These are phyloP conservation scores for Epithemia pelagica DNA, from an alignment of 108 stramenopile genomes.

Conservation along the genomic window DNA sequence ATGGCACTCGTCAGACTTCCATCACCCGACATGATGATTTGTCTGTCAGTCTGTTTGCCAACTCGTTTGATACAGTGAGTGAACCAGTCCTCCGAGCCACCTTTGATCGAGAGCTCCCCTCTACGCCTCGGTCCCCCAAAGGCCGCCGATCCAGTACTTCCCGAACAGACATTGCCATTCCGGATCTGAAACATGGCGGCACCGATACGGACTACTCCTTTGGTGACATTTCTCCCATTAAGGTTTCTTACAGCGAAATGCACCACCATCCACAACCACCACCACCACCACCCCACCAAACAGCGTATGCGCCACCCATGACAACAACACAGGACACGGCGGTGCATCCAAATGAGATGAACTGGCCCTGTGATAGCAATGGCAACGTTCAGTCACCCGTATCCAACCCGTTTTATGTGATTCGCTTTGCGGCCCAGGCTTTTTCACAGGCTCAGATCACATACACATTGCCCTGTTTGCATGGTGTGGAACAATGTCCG, in stretches of 20 bases:
- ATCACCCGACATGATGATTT: background rate
- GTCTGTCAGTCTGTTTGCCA: slow-evolving; percentile 16
- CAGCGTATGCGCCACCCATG: too few relatives aligned
- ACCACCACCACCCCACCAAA: background rate
- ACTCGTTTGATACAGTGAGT: slow-evolving; percentile 35
- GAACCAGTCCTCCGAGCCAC: slow-evolving; percentile 2
- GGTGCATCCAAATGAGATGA: too few relatives aligned
- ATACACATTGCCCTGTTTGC: slow-evolving; percentile 37
- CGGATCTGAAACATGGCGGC: background rate
- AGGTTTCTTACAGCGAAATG: slow-evolving; percentile 8
- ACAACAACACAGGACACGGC: slow-evolving; percentile 1
- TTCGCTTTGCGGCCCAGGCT: slow-evolving; percentile 24
- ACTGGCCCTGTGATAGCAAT: background rate
- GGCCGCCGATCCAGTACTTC: background rate
- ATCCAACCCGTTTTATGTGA: slow-evolving; percentile 28
- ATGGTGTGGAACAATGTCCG: slow-evolving; percentile 11
- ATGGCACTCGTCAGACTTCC: background rate
- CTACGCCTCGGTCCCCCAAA: background rate
- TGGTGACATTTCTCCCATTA: slow-evolving; percentile 43
- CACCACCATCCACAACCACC: background rate
- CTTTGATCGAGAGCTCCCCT: background rate
- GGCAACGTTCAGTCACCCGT: background rate
- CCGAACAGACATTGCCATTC: slow-evolving; percentile 6
- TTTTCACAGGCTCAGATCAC: slow-evolving; percentile 34
- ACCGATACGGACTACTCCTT: slow-evolving; percentile 7